These are phyloP conservation scores for Monosporascus sp. DNA, from an alignment of 2,329 filamentous ascomycete genomes.

Conservation along the genomic window DNA sequence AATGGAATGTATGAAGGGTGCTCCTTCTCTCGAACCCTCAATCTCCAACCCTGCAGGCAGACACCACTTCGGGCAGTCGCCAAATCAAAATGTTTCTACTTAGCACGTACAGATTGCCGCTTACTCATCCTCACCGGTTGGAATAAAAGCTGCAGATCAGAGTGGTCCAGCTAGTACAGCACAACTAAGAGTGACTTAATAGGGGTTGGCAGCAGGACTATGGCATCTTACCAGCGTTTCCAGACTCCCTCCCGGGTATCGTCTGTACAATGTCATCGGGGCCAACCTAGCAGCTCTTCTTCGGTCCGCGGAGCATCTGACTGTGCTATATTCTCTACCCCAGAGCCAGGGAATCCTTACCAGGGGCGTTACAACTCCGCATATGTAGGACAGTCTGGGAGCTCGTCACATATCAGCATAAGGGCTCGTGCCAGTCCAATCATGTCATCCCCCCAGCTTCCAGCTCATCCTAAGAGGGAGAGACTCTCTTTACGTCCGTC, in stretches of 20 bases:
- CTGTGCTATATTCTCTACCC: slow-evolving; percentile 13
- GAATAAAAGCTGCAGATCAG: no score
- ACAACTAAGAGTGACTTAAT: background rate
- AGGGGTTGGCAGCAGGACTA: background rate
- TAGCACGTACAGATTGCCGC: no score
- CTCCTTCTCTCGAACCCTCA: no score
- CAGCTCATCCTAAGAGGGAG: slow-evolving; percentile 15
- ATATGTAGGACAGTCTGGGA: slow-evolving; percentile 5
- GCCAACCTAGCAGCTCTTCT: slow-evolving; percentile 7
- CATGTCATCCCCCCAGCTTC: slow-evolving; percentile 19
- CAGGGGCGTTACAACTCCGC: slow-evolving; percentile 2
- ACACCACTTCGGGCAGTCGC: no score
- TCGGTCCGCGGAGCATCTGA: slow-evolving; percentile 8
- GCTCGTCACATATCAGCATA: slow-evolving; percentile 6
- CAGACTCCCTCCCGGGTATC: slow-evolving; percentile 10
- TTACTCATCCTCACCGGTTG: no score
- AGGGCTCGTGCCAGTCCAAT: slow-evolving; percentile 8
- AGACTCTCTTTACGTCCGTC: slow-evolving; percentile 18
- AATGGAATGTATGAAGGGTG: no score
- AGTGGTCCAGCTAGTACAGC: background rate
- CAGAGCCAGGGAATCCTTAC: slow-evolving; percentile 2
- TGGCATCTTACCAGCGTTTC: slow-evolving; percentile 9
- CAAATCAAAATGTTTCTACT: no score
- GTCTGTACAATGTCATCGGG: slow-evolving; percentile 6
- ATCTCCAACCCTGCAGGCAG: no score